A percentile compares a stretch with the other conserved stretches of the same genome.
Conservation (phyloP, 2,329 filamentous ascomycete species). For the Xylaria digitata region DNA sequence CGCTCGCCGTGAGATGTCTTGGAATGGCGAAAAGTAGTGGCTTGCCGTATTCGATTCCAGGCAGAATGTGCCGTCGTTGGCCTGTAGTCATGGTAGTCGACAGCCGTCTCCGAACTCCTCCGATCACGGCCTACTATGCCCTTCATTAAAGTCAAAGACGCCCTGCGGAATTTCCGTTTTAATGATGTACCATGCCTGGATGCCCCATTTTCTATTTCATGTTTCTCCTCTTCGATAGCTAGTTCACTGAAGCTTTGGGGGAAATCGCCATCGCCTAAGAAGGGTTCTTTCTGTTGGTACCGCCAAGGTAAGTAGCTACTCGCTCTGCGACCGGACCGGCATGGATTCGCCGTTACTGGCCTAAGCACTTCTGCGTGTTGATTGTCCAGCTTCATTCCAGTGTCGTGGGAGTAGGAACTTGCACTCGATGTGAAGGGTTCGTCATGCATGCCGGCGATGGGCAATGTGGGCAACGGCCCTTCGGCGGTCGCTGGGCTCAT, state of each 20-base stretch:
- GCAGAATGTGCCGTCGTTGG: slow-evolving; percentile 62
- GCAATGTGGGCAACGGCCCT: slow-evolving; percentile 37
- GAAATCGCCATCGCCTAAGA: slow-evolving; percentile 51
- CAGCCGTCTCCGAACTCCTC: slow-evolving; percentile 49
- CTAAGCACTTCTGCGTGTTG: slow-evolving; percentile 40
- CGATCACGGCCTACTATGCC: slow-evolving; percentile 62
- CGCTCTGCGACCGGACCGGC: slow-evolving; percentile 55
- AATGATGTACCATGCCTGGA: slow-evolving; percentile 48
- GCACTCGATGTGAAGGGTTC: slow-evolving; percentile 44
- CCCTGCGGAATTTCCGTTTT: slow-evolving; percentile 65
- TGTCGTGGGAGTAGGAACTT: slow-evolving; percentile 48
- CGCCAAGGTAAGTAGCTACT: slow-evolving; percentile 64
- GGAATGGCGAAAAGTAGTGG: slow-evolving; percentile 62
- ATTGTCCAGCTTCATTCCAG: slow-evolving; percentile 44
- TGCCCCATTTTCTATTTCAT: slow-evolving; percentile 31
- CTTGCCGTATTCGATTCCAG: slow-evolving; percentile 65
- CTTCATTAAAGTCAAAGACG: slow-evolving; percentile 64
- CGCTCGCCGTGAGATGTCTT: slow-evolving; percentile 59
- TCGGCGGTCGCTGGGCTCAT: slow-evolving; percentile 42
- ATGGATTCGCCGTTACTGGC: slow-evolving; percentile 53
- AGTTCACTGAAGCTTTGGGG: slow-evolving; percentile 41
- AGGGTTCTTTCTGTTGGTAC: slow-evolving; percentile 57
- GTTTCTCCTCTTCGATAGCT: slow-evolving; percentile 45
- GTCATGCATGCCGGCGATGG: slow-evolving; percentile 37
- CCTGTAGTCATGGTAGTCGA: slow-evolving; percentile 45